phyloP scores from a whole-genome alignment of 2,329 filamentous ascomycete genomes.

The Hymenoscyphus fructigenus region DNA sequence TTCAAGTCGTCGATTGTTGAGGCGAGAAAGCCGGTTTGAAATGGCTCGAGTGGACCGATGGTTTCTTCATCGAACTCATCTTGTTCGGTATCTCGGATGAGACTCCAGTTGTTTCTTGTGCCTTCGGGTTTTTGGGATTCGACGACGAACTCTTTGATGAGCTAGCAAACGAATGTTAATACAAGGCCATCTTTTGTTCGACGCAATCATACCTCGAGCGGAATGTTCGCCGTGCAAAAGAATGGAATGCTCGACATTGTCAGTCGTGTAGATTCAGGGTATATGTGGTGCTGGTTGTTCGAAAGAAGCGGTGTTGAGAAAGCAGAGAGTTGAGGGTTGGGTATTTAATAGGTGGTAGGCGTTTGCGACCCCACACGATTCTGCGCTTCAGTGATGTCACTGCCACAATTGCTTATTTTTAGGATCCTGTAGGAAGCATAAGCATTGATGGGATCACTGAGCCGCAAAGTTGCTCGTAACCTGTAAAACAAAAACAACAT shows the following conservation, averaged over 20 bases:
- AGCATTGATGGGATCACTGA: background rate
- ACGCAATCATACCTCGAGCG: background rate
- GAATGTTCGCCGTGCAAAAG: constrained; percentile 4
- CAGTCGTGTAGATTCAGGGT: background rate
- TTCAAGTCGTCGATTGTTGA: background rate
- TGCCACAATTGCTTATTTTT: background rate
- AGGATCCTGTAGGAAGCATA: background rate
- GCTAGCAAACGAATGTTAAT: background rate
- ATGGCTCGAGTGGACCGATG: background rate
- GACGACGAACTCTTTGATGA: constrained; percentile 10
- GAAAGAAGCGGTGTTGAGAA: background rate
- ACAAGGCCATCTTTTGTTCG: background rate
- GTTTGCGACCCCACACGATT: background rate
- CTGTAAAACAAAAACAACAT: background rate
- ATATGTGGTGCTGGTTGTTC: background rate
- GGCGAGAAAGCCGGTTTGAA: background rate
- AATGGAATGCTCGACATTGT: constrained; percentile 2
- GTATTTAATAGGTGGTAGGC: background rate
- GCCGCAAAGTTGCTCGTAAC: background rate
- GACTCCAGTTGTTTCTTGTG: constrained; percentile 5
- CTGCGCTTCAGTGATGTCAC: background rate
- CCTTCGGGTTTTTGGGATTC: constrained; percentile 6
- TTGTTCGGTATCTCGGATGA: constrained; percentile 4
- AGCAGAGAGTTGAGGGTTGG: background rate
- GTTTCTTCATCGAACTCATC: constrained; percentile 3